Evolutionary conservation across 129 eudicot species (phyloP).

Genomic region (Pulicaria dysenterica): DNA sequence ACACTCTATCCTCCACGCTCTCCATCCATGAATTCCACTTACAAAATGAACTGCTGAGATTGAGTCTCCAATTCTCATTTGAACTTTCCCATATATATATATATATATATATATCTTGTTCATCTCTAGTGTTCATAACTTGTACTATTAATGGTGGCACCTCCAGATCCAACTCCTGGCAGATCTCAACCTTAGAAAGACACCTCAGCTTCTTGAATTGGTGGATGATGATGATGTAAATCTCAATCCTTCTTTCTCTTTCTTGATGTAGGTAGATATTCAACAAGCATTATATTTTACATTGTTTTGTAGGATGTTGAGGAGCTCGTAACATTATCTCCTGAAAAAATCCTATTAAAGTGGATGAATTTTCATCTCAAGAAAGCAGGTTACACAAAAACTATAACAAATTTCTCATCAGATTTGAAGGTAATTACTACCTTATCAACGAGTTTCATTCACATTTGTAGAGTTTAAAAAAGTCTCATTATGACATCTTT

Average conservation of each 20-base stretch:
- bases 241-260: constrained; percentile 17
- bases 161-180: constrained; percentile 89
- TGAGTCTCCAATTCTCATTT: too few species aligned
- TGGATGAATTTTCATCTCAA: constrained; percentile 98
- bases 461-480: constrained; percentile 10
- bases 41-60: too few species aligned
- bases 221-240: constrained; percentile 80
- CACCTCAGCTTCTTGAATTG: constrained; percentile 93
- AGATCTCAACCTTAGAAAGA: constrained; percentile 88
- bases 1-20: too few species aligned
- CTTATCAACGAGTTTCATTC: constrained; percentile 1
- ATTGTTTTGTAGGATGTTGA: constrained; percentile 71
- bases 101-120: neutral
- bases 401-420: constrained; percentile 74
- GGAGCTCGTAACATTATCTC: constrained; percentile 83
- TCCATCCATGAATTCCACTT: too few species aligned
- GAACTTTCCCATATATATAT: neutral
- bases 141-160: constrained; percentile 27
- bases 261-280: constrained; percentile 5
- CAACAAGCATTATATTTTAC: constrained; percentile 21
- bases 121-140: constrained; percentile 1
- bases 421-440: constrained; percentile 66
- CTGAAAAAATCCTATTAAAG: constrained; percentile 77
- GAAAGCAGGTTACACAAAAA: constrained; percentile 81
- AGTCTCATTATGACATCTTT: constrained; percentile 11